These are phyloP conservation scores for Apiospora arundinis DNA, from an alignment of 2,329 filamentous ascomycete species.

Conservation along the genomic window DNA sequence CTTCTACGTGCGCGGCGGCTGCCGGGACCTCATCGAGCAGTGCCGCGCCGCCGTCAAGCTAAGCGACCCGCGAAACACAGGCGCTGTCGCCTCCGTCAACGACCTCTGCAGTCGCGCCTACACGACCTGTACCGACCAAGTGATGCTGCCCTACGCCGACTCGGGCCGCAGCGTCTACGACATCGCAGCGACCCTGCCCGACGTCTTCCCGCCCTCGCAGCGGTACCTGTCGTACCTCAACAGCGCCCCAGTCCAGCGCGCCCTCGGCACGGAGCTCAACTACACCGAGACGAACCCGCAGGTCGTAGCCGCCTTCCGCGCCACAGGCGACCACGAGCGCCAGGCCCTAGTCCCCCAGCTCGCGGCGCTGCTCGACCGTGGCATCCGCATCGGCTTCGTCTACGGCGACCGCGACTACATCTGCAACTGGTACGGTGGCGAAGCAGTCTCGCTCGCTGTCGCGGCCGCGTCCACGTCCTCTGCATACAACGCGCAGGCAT, in stretches of 20 bases:
- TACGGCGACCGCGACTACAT: constrained; percentile 43
- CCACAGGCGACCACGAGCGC: constrained; percentile 56
- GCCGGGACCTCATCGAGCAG: constrained; percentile 40
- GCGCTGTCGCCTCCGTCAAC: constrained; percentile 61
- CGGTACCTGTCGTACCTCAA: constrained; percentile 59
- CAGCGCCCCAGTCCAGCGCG: constrained; percentile 57
- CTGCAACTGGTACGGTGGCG: constrained; percentile 42
- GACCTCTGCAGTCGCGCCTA: constrained; percentile 63
- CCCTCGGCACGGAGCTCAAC: constrained; percentile 65
- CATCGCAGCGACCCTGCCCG: constrained; percentile 33
- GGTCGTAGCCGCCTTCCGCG: constrained; percentile 59
- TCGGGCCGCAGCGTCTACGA: constrained; percentile 56
- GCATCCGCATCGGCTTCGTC: constrained; percentile 46
- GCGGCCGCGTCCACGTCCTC: constrained; percentile 46
- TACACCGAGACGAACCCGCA: constrained; percentile 58
- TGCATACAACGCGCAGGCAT: constrained; percentile 39
- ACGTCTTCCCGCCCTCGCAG: constrained; percentile 57
- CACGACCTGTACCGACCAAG: constrained; percentile 58
- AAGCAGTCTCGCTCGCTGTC: constrained; percentile 48
- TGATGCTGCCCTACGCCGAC: constrained; percentile 56
- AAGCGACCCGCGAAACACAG: constrained; percentile 59
- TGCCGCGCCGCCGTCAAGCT: constrained; percentile 49
- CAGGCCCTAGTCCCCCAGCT: constrained; percentile 37
- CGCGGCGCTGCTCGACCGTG: constrained; percentile 30
- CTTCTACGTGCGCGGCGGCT: constrained; percentile 48